phyloP scores from a whole-genome alignment of 805 yeast species.

The Metschnikowia koreensis region DNA sequence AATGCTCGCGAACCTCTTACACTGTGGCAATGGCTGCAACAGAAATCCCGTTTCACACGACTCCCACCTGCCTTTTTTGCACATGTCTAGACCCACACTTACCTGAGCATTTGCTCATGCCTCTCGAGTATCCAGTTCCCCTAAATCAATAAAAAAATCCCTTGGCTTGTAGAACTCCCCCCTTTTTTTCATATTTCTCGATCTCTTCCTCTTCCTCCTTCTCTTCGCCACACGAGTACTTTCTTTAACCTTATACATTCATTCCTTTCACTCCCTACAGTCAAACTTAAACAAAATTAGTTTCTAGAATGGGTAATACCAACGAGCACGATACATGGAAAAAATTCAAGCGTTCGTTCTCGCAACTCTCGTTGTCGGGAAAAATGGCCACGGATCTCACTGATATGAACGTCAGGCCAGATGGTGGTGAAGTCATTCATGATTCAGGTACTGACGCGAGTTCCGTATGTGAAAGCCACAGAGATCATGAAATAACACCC shows the following conservation, averaged over 20 bases:
- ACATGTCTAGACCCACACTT: neutral
- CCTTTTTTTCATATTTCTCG: neutral
- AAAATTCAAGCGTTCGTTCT: slow-evolving; percentile 11
- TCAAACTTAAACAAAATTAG: neutral
- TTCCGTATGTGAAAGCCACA: slow-evolving; percentile 1
- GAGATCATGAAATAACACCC: slow-evolving; percentile 7
- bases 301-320: neutral
- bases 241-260: neutral
- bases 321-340: slow-evolving; percentile 9
- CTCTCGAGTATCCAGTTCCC: neutral
- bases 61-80: neutral
- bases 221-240: neutral
- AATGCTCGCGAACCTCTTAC: neutral
- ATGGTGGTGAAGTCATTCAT: neutral
- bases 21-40: neutral
- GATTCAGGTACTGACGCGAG: neutral
- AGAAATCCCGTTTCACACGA: neutral
- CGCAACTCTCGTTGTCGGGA: slow-evolving; percentile 10
- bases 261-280: too few species aligned
- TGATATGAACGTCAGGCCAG: neutral
- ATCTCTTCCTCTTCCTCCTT: neutral
- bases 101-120: neutral
- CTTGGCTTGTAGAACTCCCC: neutral
- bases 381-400: neutral
- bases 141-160: neutral